These are phyloP conservation scores for Penicillium palitans DNA, from an alignment of 2,329 filamentous ascomycete genomes.

Conservation along the genomic window DNA sequence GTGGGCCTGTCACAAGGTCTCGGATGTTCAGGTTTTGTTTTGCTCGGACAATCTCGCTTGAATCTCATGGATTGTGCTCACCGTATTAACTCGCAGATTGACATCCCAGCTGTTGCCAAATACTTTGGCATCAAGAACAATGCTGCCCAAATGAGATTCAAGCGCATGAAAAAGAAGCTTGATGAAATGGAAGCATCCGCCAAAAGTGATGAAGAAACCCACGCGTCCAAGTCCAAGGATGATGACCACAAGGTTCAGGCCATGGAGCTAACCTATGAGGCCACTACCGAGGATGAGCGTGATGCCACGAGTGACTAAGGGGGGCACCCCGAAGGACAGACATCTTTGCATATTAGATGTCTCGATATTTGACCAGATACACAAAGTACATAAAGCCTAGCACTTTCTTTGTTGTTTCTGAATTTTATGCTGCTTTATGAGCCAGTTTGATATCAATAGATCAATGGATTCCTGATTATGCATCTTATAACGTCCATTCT, in stretches of 20 bases:
- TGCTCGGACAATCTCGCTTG: accelerated
- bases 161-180: slow-evolving; percentile 1
- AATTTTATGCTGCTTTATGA: background rate
- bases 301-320: background rate
- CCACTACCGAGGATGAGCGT: background rate
- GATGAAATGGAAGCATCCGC: background rate
- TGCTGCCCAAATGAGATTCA: background rate
- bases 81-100: background rate
- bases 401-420: background rate
- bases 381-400: background rate
- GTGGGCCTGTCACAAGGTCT: background rate
- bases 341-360: background rate
- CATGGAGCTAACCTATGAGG: background rate
- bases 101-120: background rate
- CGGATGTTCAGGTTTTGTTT: background rate
- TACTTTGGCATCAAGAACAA: background rate
- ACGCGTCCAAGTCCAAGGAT: background rate
- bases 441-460: background rate
- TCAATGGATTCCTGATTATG: no score
- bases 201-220: background rate
- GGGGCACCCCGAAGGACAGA: no score
- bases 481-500: no score
- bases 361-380: background rate
- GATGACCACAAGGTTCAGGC: background rate
- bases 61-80: background rate